Conservation (phyloP, 2,329 filamentous ascomycete genomes). For the Xylaria sp. region DNA sequence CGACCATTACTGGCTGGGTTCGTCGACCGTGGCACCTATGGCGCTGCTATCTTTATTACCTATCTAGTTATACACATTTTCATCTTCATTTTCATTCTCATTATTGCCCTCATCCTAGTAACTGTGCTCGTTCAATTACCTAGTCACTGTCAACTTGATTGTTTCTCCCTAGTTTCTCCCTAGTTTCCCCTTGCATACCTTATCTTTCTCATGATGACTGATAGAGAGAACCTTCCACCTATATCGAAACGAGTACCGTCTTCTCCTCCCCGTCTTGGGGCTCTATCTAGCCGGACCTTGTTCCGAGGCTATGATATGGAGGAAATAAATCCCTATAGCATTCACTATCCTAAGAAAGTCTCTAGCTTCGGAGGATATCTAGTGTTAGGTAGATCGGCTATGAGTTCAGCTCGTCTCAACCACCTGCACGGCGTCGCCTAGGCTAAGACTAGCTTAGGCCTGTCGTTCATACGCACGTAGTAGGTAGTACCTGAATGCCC, state of each 20-base stretch:
- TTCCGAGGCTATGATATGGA: not conserved
- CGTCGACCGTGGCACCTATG: not conserved
- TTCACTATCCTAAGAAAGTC: not conserved
- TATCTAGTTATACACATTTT: no score
- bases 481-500: not conserved
- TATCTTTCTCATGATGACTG: no score
- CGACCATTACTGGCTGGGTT: constrained; percentile 9
- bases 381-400: not conserved
- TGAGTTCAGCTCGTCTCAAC: constrained; percentile 13
- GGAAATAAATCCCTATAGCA: not conserved
- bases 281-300: not conserved
- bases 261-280: not conserved
- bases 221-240: not conserved
- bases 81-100: no score
- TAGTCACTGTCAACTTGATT: not conserved
- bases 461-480: not conserved
- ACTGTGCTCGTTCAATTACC: no score
- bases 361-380: not conserved
- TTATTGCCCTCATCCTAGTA: no score
- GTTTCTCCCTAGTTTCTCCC: not conserved
- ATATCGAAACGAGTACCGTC: not conserved
- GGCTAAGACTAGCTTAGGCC: not conserved
- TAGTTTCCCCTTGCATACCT: no score
- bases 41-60: not conserved
- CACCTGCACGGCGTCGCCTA: constrained; percentile 1